Evolutionary conservation across 805 yeast genomes (phyloP), one percentile per base, ranked within the genome.

Genomic region (Candida sakaeoensis): DNA sequence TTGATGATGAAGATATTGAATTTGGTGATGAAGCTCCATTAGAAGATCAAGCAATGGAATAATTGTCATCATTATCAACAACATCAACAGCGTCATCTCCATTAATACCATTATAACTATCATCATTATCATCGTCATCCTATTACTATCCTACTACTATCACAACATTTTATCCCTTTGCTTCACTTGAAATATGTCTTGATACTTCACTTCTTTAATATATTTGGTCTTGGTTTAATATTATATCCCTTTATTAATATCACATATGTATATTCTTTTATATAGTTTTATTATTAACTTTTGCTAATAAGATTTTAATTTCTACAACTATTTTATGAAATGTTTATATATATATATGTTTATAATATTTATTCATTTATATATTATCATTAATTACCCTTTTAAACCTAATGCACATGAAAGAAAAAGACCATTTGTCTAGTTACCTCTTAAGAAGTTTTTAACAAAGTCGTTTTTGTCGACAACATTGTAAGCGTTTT

Each of bases 1-100:
- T 77, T 41, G 90, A 81, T 51, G 85, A 84, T 43, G 45, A 84
- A 48, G 89, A 82, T 54, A 66, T 79, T 53, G 91, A 81, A 31
- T 80, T 77, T 56, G 84, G 75, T 39, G 81, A 77, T 52, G 87
- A 80, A 51, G 78, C 71, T 43, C 81, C 79, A 49, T 62, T 75
- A 58, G 80, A 77, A 43, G 80, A 74, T 55, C 66, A 64, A 27
- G 31, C 39, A 60, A 48, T 67, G 65, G 72, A 67, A 52, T 62
- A 58, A 30, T 21, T 18, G 18, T n/a, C 5, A 8, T 16, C 6
- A 28, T 14, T 29, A 22, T 21, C 5, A 13, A 5, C n/a, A 13
- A n/a, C 26, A 4, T n/a, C 14, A n/a, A n/a, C n/a, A n/a, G n/a
- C n/a, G n/a, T n/a, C n/a, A n/a, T n/a, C n/a, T n/a, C n/a, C n/a